A percentile compares a stretch with the other conserved stretches of the same genome.
Evolutionary conservation across 225 moss, liverwort and hornwort species (phyloP).

Genomic region (Rhytidiadelphus loreus): DNA sequence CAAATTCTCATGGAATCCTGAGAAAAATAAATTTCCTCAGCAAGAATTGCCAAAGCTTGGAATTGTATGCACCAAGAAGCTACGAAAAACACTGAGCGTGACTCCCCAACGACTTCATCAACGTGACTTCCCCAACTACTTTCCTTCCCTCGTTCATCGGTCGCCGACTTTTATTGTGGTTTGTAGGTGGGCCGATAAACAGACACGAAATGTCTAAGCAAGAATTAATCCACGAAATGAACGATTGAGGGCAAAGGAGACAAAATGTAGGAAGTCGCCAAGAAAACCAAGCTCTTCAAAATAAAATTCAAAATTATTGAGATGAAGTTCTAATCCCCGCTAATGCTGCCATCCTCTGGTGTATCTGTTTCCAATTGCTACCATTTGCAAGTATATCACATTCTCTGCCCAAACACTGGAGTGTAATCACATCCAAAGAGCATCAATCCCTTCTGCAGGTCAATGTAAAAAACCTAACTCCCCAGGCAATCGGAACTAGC

Average conservation of each 20-base stretch:
- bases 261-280: not conserved
- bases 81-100: too few species aligned
- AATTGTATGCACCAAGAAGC: not conserved
- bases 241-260: not conserved
- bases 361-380: not conserved
- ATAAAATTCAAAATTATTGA: not conserved
- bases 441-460: not conserved
- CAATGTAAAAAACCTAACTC: not conserved
- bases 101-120: not conserved
- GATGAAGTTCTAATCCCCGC: not conserved
- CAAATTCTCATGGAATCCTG: not conserved
- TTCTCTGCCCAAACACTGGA: not conserved
- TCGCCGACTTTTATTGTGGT: not conserved
- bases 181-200: not conserved
- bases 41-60: not conserved
- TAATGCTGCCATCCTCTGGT: not conserved
- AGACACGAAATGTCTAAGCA: not conserved
- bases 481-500: not conserved
- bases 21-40: not conserved
- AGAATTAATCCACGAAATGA: not conserved
- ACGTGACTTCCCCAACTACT: not conserved
- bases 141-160: not conserved
- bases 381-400: not conserved
- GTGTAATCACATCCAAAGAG: not conserved
- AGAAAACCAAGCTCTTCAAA: not conserved